Percentiles rank a stretch among this genome's conserved stretches.
phyloP scores from a whole-genome alignment of 768 basidiomycete species.

The Tephrocybe sp. region DNA sequence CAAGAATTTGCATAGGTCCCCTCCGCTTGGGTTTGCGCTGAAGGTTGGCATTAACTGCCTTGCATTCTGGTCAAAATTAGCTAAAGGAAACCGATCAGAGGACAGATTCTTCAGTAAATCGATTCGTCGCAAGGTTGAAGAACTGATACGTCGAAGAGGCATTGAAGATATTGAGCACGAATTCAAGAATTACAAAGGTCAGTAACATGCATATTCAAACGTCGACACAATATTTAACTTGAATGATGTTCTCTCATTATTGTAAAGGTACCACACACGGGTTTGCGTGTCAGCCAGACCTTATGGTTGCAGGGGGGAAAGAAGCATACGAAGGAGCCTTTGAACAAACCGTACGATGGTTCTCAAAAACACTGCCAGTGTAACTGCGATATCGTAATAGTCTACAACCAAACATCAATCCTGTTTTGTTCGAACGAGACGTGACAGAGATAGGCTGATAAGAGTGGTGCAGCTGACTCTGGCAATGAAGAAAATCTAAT shows the following conservation, averaged over 20 bases:
- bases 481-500: too few relatives aligned
- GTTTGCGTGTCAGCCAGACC: constrained; percentile 43
- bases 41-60: constrained; percentile 29
- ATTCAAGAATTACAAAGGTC: constrained; percentile 46
- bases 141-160: constrained; percentile 33
- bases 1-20: constrained; percentile 22
- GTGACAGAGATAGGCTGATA: too few relatives aligned
- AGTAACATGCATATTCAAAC: background rate
- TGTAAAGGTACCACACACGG: constrained; percentile 44
- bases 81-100: constrained; percentile 25
- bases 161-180: constrained; percentile 44
- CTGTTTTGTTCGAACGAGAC: too few relatives aligned
- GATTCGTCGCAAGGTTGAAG: constrained; percentile 34
- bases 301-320: constrained; percentile 36
- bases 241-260: too few relatives aligned
- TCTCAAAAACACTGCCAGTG: constrained; percentile 37
- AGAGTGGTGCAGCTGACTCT: too few relatives aligned
- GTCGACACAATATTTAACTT: too few relatives aligned
- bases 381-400: too few relatives aligned
- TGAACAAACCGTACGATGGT: constrained; percentile 44
- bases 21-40: constrained; percentile 39
- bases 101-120: constrained; percentile 35
- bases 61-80: background rate
- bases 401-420: too few relatives aligned
- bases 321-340: constrained; percentile 42